phyloP scores from a whole-genome alignment of 1,284 basidiomycete species.

The Ceratobasidium sp. region DNA sequence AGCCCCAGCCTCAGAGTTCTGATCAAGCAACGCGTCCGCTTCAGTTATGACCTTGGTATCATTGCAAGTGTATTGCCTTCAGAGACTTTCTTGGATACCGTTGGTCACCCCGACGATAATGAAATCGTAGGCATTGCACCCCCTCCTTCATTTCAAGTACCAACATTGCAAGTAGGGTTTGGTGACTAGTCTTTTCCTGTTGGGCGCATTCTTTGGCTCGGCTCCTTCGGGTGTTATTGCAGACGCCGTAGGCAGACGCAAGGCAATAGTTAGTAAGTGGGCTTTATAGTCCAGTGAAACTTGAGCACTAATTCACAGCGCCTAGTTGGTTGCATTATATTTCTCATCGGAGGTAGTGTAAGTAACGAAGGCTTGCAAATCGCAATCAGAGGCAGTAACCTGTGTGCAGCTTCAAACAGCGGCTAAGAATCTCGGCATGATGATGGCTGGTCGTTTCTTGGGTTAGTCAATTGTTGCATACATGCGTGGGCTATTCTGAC shows the following conservation, averaged over 20 bases:
- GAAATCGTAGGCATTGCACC: constrained; percentile 46
- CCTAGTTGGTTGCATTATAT: constrained; percentile 49
- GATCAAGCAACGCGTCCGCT: constrained; percentile 42
- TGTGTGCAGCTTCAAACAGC: constrained; percentile 53
- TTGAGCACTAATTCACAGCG: background rate
- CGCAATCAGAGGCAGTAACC: background rate
- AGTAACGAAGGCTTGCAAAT: background rate
- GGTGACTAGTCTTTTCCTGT: constrained; percentile 21
- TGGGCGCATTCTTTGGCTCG: constrained; percentile 34
- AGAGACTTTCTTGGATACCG: constrained; percentile 46
- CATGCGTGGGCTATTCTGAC: too few species aligned
- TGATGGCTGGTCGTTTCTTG: constrained; percentile 68
- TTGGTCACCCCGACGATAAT: constrained; percentile 47
- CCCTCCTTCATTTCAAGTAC: constrained; percentile 48
- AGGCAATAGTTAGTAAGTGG: constrained; percentile 46
- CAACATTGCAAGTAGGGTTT: constrained; percentile 16
- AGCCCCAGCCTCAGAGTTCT: background rate
- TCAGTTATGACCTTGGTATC: constrained; percentile 54
- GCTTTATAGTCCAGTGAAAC: background rate
- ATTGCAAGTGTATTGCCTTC: constrained; percentile 51
- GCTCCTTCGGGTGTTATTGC: constrained; percentile 47
- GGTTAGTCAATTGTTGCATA: constrained; percentile 50
- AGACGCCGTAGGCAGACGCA: constrained; percentile 46
- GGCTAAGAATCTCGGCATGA: constrained; percentile 62
- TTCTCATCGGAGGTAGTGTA: constrained; percentile 60